A percentile compares a stretch with the other conserved stretches of the same genome.
Conservation (phyloP, 805 yeast species). For the Soucietia sequanensis region DNA sequence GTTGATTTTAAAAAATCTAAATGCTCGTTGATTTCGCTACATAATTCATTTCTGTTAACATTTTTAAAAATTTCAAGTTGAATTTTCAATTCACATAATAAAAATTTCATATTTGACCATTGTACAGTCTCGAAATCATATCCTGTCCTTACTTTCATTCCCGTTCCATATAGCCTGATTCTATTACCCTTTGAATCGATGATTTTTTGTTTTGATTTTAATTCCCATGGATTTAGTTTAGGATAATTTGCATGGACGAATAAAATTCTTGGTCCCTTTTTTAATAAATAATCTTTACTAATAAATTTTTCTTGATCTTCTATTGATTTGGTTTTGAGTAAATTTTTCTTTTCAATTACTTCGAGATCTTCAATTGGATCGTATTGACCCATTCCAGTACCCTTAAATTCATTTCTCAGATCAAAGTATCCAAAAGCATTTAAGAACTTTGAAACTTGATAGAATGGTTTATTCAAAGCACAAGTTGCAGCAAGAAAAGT, state of each 20-base stretch:
- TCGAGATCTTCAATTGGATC: constrained; percentile 63
- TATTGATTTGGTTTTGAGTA: constrained; percentile 4
- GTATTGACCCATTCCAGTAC: constrained; percentile 76
- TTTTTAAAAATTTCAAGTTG: constrained; percentile 44
- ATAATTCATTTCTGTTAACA: constrained; percentile 41
- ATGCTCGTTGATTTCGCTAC: constrained; percentile 51
- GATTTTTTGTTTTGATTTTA: constrained; percentile 43
- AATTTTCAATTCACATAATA: constrained; percentile 51
- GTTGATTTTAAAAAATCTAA: constrained; percentile 40
- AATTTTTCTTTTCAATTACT: constrained; percentile 14
- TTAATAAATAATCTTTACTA: constrained; percentile 7
- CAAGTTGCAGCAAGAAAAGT: constrained; percentile 71
- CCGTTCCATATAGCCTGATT: constrained; percentile 58
- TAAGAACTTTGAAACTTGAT: constrained; percentile 54
- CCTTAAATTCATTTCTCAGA: constrained; percentile 44
- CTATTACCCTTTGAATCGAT: constrained; percentile 45
- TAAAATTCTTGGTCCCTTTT: constrained; percentile 30
- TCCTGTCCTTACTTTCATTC: constrained; percentile 49
- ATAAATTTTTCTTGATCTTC: constrained; percentile 6
- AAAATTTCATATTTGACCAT: constrained; percentile 56
- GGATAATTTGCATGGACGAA: constrained; percentile 70
- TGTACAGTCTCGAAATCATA: constrained; percentile 59
- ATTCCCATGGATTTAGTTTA: constrained; percentile 60
- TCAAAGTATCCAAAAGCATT: constrained; percentile 50
- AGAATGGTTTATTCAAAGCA: constrained; percentile 45